phyloP scores from a whole-genome alignment of 495 filamentous ascomycete genomes.

The Thozetella sp. region DNA sequence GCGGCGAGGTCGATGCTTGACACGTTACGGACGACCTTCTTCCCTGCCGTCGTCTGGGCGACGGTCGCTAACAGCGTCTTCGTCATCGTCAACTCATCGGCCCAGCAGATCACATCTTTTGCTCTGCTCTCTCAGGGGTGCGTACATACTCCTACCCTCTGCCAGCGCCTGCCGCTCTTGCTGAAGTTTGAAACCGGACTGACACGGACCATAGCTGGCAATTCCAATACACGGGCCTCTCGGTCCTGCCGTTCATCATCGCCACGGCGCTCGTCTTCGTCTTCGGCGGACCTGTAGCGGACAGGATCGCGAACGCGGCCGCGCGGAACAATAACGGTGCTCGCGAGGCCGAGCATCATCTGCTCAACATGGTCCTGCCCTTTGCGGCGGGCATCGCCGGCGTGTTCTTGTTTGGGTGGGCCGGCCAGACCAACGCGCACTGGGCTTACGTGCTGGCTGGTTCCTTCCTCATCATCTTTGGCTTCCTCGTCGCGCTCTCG shows the following conservation, averaged over 20 bases:
- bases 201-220: slow-evolving; percentile 11
- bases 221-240: slow-evolving; percentile 20
- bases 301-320: slow-evolving; percentile 18
- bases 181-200: background rate
- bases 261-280: slow-evolving; percentile 19
- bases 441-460: slow-evolving; percentile 17
- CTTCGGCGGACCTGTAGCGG: slow-evolving; percentile 19
- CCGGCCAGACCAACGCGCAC: slow-evolving; percentile 15
- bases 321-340: slow-evolving; percentile 15
- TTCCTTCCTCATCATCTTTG: slow-evolving; percentile 15
- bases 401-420: slow-evolving; percentile 20
- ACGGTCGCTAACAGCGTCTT: slow-evolving; percentile 23
- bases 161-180: background rate
- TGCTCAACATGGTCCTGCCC: slow-evolving; percentile 18
- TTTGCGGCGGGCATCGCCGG: slow-evolving; percentile 17
- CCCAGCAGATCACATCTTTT: slow-evolving; percentile 15
- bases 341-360: slow-evolving; percentile 24
- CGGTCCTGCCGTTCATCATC: slow-evolving; percentile 17
- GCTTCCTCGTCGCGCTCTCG: slow-evolving; percentile 16
- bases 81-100: slow-evolving; percentile 17
- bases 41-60: slow-evolving; percentile 22
- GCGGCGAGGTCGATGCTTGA: slow-evolving; percentile 17
- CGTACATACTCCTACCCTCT: background rate
- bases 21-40: slow-evolving; percentile 16
- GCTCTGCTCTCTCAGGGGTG: slow-evolving; percentile 20